phyloP scores from a whole-genome alignment of 1,284 basidiomycete species.

The Ustilago tritici region DNA sequence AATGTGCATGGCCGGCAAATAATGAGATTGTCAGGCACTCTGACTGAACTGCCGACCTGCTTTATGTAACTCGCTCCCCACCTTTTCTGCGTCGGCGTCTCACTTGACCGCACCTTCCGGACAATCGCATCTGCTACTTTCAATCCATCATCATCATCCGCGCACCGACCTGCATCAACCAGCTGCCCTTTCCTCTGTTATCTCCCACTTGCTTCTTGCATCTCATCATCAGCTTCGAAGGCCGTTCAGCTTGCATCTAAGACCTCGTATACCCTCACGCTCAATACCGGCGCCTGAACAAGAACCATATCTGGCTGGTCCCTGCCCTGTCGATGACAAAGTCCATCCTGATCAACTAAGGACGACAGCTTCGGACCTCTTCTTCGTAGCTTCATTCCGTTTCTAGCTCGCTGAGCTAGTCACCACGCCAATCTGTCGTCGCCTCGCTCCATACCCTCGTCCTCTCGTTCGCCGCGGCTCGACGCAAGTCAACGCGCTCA shows the following conservation, averaged over 20 bases:
- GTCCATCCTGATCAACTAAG: background rate
- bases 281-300: background rate
- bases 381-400: background rate
- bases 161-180: background rate
- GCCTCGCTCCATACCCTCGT: slow-evolving; percentile 35
- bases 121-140: background rate
- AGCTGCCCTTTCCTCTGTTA: background rate
- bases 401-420: slow-evolving; percentile 16
- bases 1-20: too few relatives aligned
- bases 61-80: background rate
- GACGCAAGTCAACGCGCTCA: slow-evolving; percentile 30
- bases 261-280: background rate
- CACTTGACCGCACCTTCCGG: slow-evolving; percentile 11
- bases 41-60: background rate
- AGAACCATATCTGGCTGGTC: background rate
- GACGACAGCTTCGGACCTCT: background rate
- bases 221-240: background rate
- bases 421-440: slow-evolving; percentile 38
- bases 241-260: background rate
- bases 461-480: slow-evolving; percentile 27
- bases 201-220: background rate
- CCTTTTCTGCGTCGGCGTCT: slow-evolving; percentile 12
- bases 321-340: background rate
- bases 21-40: background rate
- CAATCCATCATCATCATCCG: slow-evolving; percentile 1